Evolutionary conservation across 2,329 filamentous ascomycete genomes (phyloP).

Genomic region (Colletotrichum truncatum): DNA sequence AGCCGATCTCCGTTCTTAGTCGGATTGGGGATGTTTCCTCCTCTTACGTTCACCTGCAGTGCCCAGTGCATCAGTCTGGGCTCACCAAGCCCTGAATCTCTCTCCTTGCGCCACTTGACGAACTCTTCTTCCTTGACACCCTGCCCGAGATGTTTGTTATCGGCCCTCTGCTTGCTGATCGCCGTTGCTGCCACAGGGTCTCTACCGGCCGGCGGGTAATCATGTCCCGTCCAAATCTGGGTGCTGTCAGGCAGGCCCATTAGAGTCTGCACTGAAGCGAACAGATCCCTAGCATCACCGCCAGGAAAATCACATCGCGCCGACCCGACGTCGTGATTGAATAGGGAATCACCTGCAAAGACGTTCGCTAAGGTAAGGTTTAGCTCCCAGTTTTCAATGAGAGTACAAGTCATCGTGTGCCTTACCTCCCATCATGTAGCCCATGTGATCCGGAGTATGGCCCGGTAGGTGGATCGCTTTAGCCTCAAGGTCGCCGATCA

Average conservation of each 20-base stretch:
- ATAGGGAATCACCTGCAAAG: slow-evolving; percentile 58
- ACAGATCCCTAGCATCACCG: slow-evolving; percentile 55
- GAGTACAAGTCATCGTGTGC: neutral
- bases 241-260: slow-evolving; percentile 51
- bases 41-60: slow-evolving; percentile 63
- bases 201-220: slow-evolving; percentile 54
- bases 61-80: slow-evolving; percentile 60
- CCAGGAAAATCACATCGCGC: slow-evolving; percentile 61
- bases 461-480: slow-evolving; percentile 55
- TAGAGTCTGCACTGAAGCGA: slow-evolving; percentile 50
- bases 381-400: neutral
- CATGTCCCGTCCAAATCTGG: slow-evolving; percentile 64
- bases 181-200: slow-evolving; percentile 50
- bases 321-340: slow-evolving; percentile 57
- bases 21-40: slow-evolving; percentile 50
- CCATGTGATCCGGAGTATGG: slow-evolving; percentile 59
- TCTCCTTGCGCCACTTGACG: slow-evolving; percentile 49
- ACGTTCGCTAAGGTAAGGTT: slow-evolving; percentile 32
- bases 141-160: slow-evolving; percentile 59
- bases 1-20: slow-evolving; percentile 41
- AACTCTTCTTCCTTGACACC: slow-evolving; percentile 53
- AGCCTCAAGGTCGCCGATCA: slow-evolving; percentile 48
- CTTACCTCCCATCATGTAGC: slow-evolving; percentile 51
- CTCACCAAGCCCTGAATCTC: slow-evolving; percentile 52
- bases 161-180: slow-evolving; percentile 53